A percentile compares a stretch with the other conserved stretches of the same genome.
These are phyloP conservation scores for Globisporangium parvum DNA, from an alignment of 352 stramenopile genomes.

Conservation along the genomic window DNA sequence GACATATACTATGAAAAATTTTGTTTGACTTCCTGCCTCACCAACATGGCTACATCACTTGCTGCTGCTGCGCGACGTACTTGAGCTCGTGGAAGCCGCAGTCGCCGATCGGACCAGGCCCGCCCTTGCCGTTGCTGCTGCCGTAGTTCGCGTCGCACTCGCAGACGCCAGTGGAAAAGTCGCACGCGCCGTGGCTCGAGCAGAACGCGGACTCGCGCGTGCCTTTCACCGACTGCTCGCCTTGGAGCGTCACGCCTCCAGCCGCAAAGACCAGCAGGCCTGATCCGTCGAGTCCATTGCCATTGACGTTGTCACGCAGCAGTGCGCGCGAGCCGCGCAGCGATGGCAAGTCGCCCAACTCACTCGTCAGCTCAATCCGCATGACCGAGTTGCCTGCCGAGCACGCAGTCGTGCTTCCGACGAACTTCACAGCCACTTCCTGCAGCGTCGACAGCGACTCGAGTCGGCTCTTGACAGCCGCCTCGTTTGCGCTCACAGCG, in stretches of 20 bases:
- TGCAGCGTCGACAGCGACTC: slow-evolving; percentile 37
- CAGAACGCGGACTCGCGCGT: slow-evolving; percentile 68
- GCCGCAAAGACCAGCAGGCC: slow-evolving; percentile 35
- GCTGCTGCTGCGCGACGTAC: slow-evolving; percentile 9
- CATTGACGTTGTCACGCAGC: slow-evolving; percentile 44
- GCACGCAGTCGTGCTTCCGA: slow-evolving; percentile 25
- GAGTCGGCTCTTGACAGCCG: slow-evolving; percentile 36
- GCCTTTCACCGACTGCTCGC: slow-evolving; percentile 43
- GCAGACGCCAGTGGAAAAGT: slow-evolving; percentile 58
- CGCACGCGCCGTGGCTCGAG: slow-evolving; percentile 70
- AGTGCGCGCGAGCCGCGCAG: slow-evolving; percentile 28
- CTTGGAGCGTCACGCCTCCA: slow-evolving; percentile 25
- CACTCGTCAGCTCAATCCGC: slow-evolving; percentile 50
- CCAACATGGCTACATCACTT: not conserved
- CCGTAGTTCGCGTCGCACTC: slow-evolving; percentile 56
- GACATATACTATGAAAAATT: not conserved
- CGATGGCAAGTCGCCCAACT: slow-evolving; percentile 49
- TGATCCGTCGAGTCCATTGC: slow-evolving; percentile 50
- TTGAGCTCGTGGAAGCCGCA: slow-evolving; percentile 61
- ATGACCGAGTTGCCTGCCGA: slow-evolving; percentile 41
- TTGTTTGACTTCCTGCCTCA: too few species aligned
- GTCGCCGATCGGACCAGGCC: slow-evolving; percentile 54
- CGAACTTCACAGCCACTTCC: slow-evolving; percentile 39
- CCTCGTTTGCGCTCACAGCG: slow-evolving; percentile 23
- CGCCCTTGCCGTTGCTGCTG: slow-evolving; percentile 66